A percentile compares a stretch with the other conserved stretches of the same genome.
Evolutionary conservation across 139 green algal genomes (phyloP).

Genomic region (Dunaliella primolecta): DNA sequence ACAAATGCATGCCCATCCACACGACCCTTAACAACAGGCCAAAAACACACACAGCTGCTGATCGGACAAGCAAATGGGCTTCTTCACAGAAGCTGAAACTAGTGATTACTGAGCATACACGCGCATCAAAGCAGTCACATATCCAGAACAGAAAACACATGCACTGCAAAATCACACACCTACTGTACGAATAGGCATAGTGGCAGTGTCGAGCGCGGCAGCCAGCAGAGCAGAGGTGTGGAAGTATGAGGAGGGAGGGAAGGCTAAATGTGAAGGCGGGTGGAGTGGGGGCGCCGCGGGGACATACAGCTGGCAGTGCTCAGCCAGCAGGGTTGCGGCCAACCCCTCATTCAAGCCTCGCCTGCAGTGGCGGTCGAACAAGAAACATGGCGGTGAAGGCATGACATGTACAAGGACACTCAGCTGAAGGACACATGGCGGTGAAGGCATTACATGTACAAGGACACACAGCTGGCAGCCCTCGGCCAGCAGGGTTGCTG

Average conservation of each 20-base stretch:
- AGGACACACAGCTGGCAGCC: conserved; percentile 28
- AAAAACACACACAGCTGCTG: too few species aligned
- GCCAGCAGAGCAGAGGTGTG: conserved; percentile 48
- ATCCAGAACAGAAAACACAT: too few species aligned
- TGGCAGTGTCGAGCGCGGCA: conserved; percentile 48
- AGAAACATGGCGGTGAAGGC: background rate
- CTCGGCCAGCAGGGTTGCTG: conserved; percentile 22
- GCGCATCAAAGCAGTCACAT: too few species aligned
- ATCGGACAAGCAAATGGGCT: too few species aligned
- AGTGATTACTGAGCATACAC: too few species aligned
- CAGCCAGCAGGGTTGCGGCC: conserved; percentile 19
- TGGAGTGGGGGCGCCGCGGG: conserved; percentile 19
- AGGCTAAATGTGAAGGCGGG: conserved; percentile 22
- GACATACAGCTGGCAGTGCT: conserved; percentile 42
- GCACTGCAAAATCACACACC: too few species aligned
- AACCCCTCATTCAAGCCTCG: conserved; percentile 35
- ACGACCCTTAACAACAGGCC: too few species aligned
- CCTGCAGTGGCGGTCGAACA: conserved; percentile 14
- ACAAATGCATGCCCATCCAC: too few species aligned
- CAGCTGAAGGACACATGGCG: conserved; percentile 9
- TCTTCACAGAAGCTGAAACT: too few species aligned
- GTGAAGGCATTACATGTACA: background rate
- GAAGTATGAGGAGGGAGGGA: conserved; percentile 6
- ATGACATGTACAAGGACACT: background rate
- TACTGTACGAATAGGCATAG: conserved; percentile 41